Base-by-base conservation (phyloP, 176 grass and related monocot genomes). In the Oryza coarctata region DNA sequence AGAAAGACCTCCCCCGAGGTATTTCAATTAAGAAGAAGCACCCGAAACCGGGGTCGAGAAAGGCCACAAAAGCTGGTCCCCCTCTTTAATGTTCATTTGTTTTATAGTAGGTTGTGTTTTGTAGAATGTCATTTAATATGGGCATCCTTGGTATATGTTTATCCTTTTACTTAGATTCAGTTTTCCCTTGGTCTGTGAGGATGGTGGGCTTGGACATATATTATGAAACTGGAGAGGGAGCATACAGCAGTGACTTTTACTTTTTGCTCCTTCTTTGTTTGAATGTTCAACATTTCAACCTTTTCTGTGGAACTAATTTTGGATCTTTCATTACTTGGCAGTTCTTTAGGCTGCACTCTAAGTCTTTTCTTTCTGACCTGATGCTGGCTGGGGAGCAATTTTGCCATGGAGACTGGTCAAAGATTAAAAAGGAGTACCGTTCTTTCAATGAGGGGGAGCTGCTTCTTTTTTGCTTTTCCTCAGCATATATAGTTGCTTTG, bases 401-500 rank as follows among this genome's bases (percentile, higher is more conserved):
- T 87, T 94, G 92, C 39, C 80, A 73, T 80, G 90, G 92, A 73
- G 95, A 98, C 79, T 98, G 95, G 95, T 84, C 84, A 78, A 88
- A 87, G 22, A 83, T 94, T 38, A 98, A 88, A 82, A 88, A 82
- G 78, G 84, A 82, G 71, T 89, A 98, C 77, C 63, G 79, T 87
- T 89, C 93, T 83, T 81, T 93, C 33, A 34, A 98, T 41, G 88
- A 98, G 29, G 88, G 91, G 70, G 86, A 94, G 52, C 87, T 94
- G 70, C 84, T 94, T n/a, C 80, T 90, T 29, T 98, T 93, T 88
- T 98, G 95, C 75, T 98, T 98, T 78, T 98, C 95, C 40, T 91
- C 95, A 10, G 95, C 92, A 22, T 98, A 98, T 82, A 94, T 98
- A 44, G 80, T 98, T 9, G 90, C 95, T 38, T 68, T 98, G 65